Evolutionary conservation across 2,329 filamentous ascomycete genomes (phyloP), one percentile per base, ranked within the genome.

Genomic region (Phoma herbarum): DNA sequence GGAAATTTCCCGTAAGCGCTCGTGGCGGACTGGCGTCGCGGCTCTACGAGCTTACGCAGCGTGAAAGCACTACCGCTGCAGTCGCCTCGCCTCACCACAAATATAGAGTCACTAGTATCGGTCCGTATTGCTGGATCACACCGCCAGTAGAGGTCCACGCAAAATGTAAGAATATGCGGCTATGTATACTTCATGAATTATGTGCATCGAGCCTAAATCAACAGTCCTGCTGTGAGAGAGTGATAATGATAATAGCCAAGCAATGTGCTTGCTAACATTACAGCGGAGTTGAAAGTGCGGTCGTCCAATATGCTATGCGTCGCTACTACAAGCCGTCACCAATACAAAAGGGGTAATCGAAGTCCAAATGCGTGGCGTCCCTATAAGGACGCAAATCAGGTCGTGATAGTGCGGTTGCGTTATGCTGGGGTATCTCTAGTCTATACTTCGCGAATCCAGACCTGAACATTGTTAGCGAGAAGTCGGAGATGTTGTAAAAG

Each of bases 371-470:
- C 31, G 56, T 37, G 51, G 37, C 39, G 39, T 59, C 45, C 51
- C 46, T 29, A 46, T 59, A 49, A 49, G 56, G 55, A 61, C 52
- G 50, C 42, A 59, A 65, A 65, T 62, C 61, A 47, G 58, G 60
- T 69, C 67, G 61, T 43, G 14, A 43, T 26, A 23, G 23, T 68
- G 61, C 62, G 59, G 59, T 50, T 60, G 62, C 67, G 63, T 67
- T 63, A 68, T 64, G 67, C 67, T 67, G 69, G 74, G 74, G 73
- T 77, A 77, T 77, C 73, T 75, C 70, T 72, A 71, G 59, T 77
- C 73, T 77, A 78, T 67, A 78, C 74, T 75, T 77, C 75, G 74
- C 71, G 68, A 61, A 81, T 76, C 80, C 80, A 82, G 62, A 82
- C 78, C 79, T 81, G 65, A 22, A 49, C 83, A 47, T 22, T 25